phyloP scores from a whole-genome alignment of 2,329 filamentous ascomycete genomes.

The Paracoccidioides brasiliensis region DNA sequence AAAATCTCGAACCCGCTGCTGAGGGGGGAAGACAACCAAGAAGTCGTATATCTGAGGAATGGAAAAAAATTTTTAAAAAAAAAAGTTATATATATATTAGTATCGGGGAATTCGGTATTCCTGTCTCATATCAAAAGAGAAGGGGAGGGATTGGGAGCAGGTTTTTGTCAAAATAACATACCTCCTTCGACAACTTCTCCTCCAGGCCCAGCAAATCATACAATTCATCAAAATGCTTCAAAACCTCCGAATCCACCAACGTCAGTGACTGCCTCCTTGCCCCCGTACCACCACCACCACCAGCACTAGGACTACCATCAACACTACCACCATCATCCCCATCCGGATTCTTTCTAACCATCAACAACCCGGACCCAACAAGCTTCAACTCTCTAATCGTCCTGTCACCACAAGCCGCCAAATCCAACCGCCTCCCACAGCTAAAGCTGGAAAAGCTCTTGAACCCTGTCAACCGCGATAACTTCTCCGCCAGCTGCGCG shows the following conservation, averaged over 20 bases:
- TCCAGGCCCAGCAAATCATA: constrained; percentile 69
- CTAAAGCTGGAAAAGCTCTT: constrained; percentile 62
- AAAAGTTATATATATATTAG: no score
- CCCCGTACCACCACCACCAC: neutral
- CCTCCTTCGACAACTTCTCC: constrained; percentile 54
- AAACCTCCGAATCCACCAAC: constrained; percentile 62
- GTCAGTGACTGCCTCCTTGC: constrained; percentile 39
- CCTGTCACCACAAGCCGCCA: constrained; percentile 45
- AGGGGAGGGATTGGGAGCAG: neutral
- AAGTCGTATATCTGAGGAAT: constrained; percentile 51
- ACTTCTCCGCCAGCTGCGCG: constrained; percentile 52
- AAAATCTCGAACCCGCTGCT: constrained; percentile 46
- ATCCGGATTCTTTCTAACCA: constrained; percentile 48
- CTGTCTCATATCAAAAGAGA: neutral
- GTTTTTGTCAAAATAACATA: constrained; percentile 22
- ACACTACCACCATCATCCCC: constrained; percentile 8
- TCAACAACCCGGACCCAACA: constrained; percentile 46
- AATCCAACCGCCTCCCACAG: constrained; percentile 51
- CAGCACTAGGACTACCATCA: no score
- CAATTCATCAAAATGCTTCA: constrained; percentile 70
- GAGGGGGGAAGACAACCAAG: constrained; percentile 54
- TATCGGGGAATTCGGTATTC: neutral
- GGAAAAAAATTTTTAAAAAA: constrained; percentile 1
- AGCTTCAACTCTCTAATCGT: constrained; percentile 58
- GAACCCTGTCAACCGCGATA: constrained; percentile 60